These are phyloP conservation scores for Rhodotorula sp. DNA, from an alignment of 1,284 basidiomycete genomes.

Conservation along the genomic window DNA sequence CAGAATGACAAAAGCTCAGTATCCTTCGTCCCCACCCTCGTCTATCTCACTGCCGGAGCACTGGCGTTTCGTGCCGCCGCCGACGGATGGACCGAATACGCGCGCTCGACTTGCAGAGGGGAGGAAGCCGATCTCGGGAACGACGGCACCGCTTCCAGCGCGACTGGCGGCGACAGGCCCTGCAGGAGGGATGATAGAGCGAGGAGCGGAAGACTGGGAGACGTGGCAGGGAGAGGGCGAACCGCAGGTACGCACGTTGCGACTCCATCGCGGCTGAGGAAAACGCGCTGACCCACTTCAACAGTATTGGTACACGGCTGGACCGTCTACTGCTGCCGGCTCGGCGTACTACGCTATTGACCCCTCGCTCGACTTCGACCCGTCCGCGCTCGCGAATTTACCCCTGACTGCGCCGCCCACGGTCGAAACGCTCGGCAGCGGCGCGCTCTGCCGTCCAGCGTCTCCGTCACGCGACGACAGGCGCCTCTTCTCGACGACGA, in stretches of 20 bases:
- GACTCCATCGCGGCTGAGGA: neutral
- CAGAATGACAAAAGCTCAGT: neutral
- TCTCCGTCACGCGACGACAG: neutral
- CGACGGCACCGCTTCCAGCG: neutral
- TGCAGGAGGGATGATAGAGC: too few relatives aligned
- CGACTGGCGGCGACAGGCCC: neutral
- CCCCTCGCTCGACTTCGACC: constrained; percentile 1
- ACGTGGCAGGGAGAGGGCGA: neutral
- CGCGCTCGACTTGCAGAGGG: constrained; percentile 7
- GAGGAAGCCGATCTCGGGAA: constrained; percentile 6
- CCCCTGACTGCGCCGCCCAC: too few relatives aligned
- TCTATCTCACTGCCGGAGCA: constrained; percentile 24
- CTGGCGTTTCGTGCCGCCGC: constrained; percentile 24
- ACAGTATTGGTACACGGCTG: constrained; percentile 5
- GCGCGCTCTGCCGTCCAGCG: neutral
- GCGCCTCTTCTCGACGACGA: constrained; percentile 12
- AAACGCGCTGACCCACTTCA: neutral
- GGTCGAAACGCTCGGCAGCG: neutral
- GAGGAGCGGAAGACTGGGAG: neutral
- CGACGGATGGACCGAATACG: constrained; percentile 31
- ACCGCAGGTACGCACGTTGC: neutral
- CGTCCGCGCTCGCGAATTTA: neutral
- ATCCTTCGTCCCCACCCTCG: constrained; percentile 13
- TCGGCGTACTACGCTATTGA: constrained; percentile 7
- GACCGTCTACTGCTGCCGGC: neutral